Base-by-base conservation (phyloP, 345 rosid species). In the Citrus reticulata region DNA sequence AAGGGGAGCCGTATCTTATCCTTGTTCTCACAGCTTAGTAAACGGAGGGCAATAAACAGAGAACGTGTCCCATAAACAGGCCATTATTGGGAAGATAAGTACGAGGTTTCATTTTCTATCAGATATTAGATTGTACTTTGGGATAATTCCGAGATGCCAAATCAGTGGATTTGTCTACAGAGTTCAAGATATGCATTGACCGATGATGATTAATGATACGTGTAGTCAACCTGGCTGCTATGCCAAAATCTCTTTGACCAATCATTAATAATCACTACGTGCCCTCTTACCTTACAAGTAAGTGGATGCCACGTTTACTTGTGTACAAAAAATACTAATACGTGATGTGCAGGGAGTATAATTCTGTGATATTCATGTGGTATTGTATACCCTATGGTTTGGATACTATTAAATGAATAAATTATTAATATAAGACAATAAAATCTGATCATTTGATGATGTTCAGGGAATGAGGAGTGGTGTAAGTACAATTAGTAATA, bases 221-320 rank as follows among this genome's bases (percentile, higher is more conserved):
- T 72, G 85, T 73, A 71, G 83, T 68, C 81, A 82, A 81, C 54
- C 82, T 74, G 51, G 57, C 67, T 2, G 61, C 64, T 8, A 8
- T 13, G 51, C 17, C 68, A n/a, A 27, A 27, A 20, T 10, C 10
- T 61, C 59, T 54, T 51, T 40, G 73, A 76, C 68, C 22, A n/a
- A 17, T 29, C 55, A 20, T 35, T n/a, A 2, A 3, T 13, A 10
- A 27, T 4, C 30, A 3, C 30, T 1, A 11, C 6, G 5, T 1
- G 69, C 40, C 40, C 13, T 30, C 20, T 1, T 2, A 24, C 57
- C 2, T 3, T 6, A 13, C 37, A 16, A 70, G 60, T 46, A 27
- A 70, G 16, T 29, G 37, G 9, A 46, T 20, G 71, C 57, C 73
- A 55, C 58, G 55, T 46, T 65, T 11, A 63, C 35, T 34, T 34